Conservation (phyloP, 2,329 filamentous ascomycete species). For the Ceratocystis alfenasii region DNA sequence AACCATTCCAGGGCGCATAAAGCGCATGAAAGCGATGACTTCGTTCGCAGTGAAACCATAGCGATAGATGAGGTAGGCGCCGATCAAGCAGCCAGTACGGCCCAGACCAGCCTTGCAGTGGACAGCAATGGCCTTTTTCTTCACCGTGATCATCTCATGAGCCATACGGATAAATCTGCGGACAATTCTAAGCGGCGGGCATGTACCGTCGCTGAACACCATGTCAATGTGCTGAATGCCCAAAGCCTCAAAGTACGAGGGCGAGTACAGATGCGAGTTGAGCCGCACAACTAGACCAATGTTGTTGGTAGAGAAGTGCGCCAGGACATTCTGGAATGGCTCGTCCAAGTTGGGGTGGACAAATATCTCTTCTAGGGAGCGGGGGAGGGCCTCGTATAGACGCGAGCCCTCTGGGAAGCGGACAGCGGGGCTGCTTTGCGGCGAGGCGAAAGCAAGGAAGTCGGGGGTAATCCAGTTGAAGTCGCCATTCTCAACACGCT, state of each 20-base stretch:
- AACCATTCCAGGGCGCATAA: slow-evolving; percentile 98
- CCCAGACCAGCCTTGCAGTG: slow-evolving; percentile 98
- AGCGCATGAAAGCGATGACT: slow-evolving; percentile 95
- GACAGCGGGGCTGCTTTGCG: slow-evolving; percentile 66
- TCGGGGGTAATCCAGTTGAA: slow-evolving; percentile 98
- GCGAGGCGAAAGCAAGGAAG: slow-evolving; percentile 93
- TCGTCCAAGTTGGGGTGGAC: slow-evolving; percentile 58
- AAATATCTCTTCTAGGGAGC: slow-evolving; percentile 60
- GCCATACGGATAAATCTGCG: slow-evolving; percentile 89
- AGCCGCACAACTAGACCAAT: slow-evolving; percentile 88
- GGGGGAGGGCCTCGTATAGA: slow-evolving; percentile 61
- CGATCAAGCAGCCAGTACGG: slow-evolving; percentile 89
- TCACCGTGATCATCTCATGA: slow-evolving; percentile 83
- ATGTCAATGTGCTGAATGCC: slow-evolving; percentile 96
- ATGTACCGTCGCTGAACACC: slow-evolving; percentile 99
- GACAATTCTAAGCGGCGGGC: slow-evolving; percentile 77
- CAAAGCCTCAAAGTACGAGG: slow-evolving; percentile 91
- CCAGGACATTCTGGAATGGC: slow-evolving; percentile 91
- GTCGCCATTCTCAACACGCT: slow-evolving; percentile 94
- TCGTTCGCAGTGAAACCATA: slow-evolving; percentile 97
- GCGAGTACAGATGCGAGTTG: slow-evolving; percentile 91
- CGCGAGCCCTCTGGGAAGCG: slow-evolving; percentile 63
- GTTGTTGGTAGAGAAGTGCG: slow-evolving; percentile 75
- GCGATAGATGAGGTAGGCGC: slow-evolving; percentile 93
- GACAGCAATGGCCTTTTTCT: slow-evolving; percentile 87